phyloP scores from a whole-genome alignment of 805 yeast species.

The Metschnikowia continentalis region DNA sequence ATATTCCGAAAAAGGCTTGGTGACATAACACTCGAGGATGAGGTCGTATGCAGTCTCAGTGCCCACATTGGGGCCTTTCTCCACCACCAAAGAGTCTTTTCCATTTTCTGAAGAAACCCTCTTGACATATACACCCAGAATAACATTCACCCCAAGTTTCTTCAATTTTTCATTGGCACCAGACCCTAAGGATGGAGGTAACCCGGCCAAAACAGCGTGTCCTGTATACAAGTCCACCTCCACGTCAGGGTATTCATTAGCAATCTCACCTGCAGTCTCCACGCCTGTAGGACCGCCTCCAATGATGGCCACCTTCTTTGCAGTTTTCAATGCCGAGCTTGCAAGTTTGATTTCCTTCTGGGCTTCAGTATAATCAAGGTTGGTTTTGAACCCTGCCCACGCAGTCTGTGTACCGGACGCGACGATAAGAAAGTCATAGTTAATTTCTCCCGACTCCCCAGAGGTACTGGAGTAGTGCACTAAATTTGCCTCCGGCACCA shows the following conservation, averaged over 20 bases:
- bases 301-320: slow-evolving; percentile 31
- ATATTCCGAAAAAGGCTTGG: slow-evolving; percentile 32
- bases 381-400: slow-evolving; percentile 25
- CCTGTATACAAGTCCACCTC: slow-evolving; percentile 25
- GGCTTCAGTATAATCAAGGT: slow-evolving; percentile 15
- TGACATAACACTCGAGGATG: slow-evolving; percentile 24
- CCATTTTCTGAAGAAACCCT: slow-evolving; percentile 13
- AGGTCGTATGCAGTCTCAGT: slow-evolving; percentile 21
- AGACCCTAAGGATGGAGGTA: slow-evolving; percentile 1
- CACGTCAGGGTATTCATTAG: slow-evolving; percentile 13
- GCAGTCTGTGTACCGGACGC: slow-evolving; percentile 30
- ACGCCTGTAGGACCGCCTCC: slow-evolving; percentile 41
- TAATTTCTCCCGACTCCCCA: slow-evolving; percentile 8
- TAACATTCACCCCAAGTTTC: slow-evolving; percentile 13
- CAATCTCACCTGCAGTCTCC: slow-evolving; percentile 37
- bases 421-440: slow-evolving; percentile 31
- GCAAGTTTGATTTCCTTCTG: slow-evolving; percentile 18
- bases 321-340: slow-evolving; percentile 14
- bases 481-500: slow-evolving; percentile 23
- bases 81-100: not conserved
- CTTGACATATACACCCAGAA: slow-evolving; percentile 5
- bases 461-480: slow-evolving; percentile 13
- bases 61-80: not conserved
- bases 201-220: slow-evolving; percentile 6
- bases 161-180: slow-evolving; percentile 9